These are phyloP conservation scores for Syzygium jambos DNA, from an alignment of 345 rosid species.

Conservation along the genomic window DNA sequence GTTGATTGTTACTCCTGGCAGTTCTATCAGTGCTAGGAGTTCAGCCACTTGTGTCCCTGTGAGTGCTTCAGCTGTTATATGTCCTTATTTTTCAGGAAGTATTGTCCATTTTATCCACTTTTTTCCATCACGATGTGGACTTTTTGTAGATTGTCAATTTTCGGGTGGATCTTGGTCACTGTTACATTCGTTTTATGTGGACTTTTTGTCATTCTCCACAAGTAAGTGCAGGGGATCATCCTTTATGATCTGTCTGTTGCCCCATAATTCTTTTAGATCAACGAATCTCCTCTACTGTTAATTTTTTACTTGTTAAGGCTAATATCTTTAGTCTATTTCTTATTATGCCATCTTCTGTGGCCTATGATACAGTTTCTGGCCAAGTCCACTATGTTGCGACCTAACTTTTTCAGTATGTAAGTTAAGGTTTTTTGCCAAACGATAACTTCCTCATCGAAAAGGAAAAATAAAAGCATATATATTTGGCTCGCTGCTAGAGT, in stretches of 20 bases:
- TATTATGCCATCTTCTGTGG: neutral
- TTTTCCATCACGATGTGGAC: neutral
- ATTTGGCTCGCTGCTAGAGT: neutral
- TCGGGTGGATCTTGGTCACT: slow-evolving; percentile 40
- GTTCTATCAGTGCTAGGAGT: slow-evolving; percentile 25
- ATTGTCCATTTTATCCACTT: neutral
- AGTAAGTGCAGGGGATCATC: slow-evolving; percentile 16
- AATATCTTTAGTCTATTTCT: neutral
- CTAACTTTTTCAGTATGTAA: neutral
- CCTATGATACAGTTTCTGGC: neutral
- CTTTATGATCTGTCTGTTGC: neutral
- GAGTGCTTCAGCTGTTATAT: slow-evolving; percentile 6
- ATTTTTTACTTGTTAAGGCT: neutral
- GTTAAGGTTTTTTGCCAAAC: neutral
- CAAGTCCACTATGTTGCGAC: neutral
- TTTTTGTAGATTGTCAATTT: slow-evolving; percentile 22
- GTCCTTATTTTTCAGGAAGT: neutral
- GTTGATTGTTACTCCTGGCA: slow-evolving; percentile 2
- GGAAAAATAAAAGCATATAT: neutral
- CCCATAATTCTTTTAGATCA: neutral
- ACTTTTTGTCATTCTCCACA: slow-evolving; percentile 31
- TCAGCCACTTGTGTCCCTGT: slow-evolving; percentile 27
- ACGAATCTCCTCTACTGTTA: neutral
- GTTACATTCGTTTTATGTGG: slow-evolving; percentile 30
- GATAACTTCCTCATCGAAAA: neutral